Conservation (phyloP, 2,329 filamentous ascomycete genomes). For the Gyromitra esculenta region DNA sequence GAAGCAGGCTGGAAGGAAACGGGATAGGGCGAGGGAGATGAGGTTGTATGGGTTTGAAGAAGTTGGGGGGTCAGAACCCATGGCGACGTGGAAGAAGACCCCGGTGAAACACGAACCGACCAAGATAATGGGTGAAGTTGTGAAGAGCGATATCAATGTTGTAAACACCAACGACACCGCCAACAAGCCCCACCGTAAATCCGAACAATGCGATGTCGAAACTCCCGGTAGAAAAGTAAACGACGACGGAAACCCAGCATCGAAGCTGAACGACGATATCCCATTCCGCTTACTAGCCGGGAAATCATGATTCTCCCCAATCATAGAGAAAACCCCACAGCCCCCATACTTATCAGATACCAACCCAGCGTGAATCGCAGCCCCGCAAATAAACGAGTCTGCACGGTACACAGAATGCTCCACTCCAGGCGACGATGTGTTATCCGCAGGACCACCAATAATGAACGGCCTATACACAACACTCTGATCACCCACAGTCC, state of each 20-base stretch:
- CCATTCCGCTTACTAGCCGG: conserved; percentile 73
- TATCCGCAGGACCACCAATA: conserved; percentile 70
- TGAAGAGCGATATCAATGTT: conserved; percentile 80
- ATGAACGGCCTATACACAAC: conserved; percentile 73
- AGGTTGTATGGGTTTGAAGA: conserved; percentile 74
- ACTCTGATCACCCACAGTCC: conserved; percentile 77
- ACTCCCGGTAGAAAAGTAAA: conserved; percentile 80
- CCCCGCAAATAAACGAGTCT: conserved; percentile 86
- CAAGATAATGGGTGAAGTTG: conserved; percentile 76
- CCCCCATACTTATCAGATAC: conserved; percentile 77
- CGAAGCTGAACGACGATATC: conserved; percentile 79
- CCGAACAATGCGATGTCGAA: conserved; percentile 67
- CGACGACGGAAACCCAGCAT: conserved; percentile 87
- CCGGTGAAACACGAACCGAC: conserved; percentile 85
- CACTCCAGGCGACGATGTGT: conserved; percentile 54
- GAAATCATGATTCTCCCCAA: conserved; percentile 74
- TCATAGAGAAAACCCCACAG: conserved; percentile 80
- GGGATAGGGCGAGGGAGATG: conserved; percentile 79
- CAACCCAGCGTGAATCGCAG: conserved; percentile 84
- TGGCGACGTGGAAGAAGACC: conserved; percentile 87
- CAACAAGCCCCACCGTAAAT: conserved; percentile 85
- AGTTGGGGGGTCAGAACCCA: conserved; percentile 86
- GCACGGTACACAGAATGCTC: conserved; percentile 76
- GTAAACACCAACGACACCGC: conserved; percentile 84
- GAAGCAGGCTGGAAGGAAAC: conserved; percentile 87